Conservation (phyloP, 768 basidiomycete species). For the Paxillus involutus region DNA sequence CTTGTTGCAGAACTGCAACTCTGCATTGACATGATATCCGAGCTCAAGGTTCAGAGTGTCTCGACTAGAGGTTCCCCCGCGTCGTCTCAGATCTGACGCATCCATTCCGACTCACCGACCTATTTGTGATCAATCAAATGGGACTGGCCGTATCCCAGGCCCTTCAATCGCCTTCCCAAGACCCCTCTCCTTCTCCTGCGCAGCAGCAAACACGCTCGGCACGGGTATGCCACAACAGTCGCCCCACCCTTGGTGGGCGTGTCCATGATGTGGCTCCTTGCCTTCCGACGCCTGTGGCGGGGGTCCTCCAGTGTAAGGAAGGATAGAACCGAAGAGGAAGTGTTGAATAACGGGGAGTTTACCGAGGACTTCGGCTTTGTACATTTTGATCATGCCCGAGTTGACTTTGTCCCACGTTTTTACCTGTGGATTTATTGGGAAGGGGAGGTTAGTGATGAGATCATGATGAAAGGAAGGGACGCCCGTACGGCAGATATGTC, state of each 20-base stretch:
- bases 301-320: conserved; percentile 63
- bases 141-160: conserved; percentile 71
- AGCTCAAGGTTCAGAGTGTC: no score
- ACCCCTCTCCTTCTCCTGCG: conserved; percentile 41
- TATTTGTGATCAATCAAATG: conserved; percentile 62
- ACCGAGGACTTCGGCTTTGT: conserved; percentile 88
- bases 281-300: conserved; percentile 31
- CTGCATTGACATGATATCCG: no score
- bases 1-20: no score
- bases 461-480: not conserved
- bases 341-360: conserved; percentile 97
- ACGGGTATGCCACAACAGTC: conserved; percentile 92
- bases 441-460: not conserved
- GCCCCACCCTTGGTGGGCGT: conserved; percentile 66
- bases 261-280: conserved; percentile 16
- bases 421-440: conserved; percentile 38
- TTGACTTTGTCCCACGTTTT: conserved; percentile 98
- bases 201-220: conserved; percentile 80
- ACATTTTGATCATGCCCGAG: conserved; percentile 97
- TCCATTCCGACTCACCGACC: no score
- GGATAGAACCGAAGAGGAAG: conserved; percentile 88
- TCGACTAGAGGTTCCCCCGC: no score
- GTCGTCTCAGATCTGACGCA: no score
- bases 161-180: conserved; percentile 48
- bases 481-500: conserved; percentile 81